Percentiles rank a stretch among this genome's conserved stretches.
Evolutionary conservation across 257 asterid genomes (phyloP).

Genomic region (Solanum medicagineum): DNA sequence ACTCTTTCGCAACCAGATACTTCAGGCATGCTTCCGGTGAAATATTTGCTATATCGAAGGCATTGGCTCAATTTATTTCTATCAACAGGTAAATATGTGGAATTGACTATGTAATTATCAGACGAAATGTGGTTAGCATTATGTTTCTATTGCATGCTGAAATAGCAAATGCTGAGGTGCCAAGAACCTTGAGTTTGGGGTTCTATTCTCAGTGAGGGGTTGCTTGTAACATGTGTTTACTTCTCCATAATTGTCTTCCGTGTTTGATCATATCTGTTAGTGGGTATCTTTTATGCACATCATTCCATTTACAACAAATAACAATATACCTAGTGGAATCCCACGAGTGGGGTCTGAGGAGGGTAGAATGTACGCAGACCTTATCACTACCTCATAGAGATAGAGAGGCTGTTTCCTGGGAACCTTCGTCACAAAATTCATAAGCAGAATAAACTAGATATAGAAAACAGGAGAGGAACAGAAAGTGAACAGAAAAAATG

Average conservation of each 20-base stretch:
- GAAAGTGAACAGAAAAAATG: too few relatives aligned
- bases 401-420: too few relatives aligned
- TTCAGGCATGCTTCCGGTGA: conserved; percentile 91
- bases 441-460: too few relatives aligned
- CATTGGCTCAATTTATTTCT: conserved; percentile 65
- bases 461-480: too few relatives aligned
- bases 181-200: neutral
- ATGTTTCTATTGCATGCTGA: neutral
- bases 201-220: neutral
- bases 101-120: neutral
- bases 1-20: conserved; percentile 32
- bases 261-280: neutral
- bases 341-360: too few relatives aligned
- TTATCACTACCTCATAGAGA: too few relatives aligned
- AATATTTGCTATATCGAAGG: conserved; percentile 60
- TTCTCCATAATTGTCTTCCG: neutral
- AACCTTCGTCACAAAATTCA: too few relatives aligned
- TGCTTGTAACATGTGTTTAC: neutral
- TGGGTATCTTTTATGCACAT: neutral
- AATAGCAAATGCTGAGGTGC: neutral
- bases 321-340: too few relatives aligned
- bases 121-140: neutral
- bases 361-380: too few relatives aligned
- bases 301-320: neutral
- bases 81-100: conserved; percentile 46